Evolutionary conservation across 2,329 filamentous ascomycete genomes (phyloP), one percentile per base, ranked within the genome.

Genomic region (Sporothrix inflata): DNA sequence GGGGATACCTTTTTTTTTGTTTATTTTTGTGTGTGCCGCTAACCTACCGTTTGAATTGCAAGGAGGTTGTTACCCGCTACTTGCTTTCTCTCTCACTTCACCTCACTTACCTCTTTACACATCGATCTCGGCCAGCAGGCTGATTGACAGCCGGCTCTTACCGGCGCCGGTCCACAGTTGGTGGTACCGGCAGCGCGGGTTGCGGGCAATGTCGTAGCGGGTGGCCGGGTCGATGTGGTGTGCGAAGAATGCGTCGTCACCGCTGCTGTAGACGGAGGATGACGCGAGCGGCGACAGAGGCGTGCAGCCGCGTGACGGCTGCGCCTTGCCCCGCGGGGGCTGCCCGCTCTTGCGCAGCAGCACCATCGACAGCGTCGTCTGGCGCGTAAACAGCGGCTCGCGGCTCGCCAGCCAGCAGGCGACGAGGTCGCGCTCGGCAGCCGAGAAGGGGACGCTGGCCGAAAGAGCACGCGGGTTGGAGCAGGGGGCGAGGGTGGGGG

Each of bases 121-220:
- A n/a, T 42, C 19, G 30, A 38, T 8, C 8, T 61, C 63, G 2
- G 53, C 53, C 30, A 63, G 9, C 27, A 30, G 42, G 8, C 12
- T 40, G 6, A n/a, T 1, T 9, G 71, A 70, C n/a, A 74, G 70
- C n/a, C 40, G 49, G 45, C 73, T 74, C 8, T 42, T 67, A 3
- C 71, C 72, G 1, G 72, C 69, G 24, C 49, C 61, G 8, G 42
- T 45, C 71, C 73, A 74, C 42, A 49, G 21, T 47, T 72, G 63
- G 27, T 72, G 70, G 38, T 69, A 60, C 40, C 63, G 51, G 51
- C 63, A 66, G 14, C 70, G 63, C 42, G 40, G 70, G 53, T 68
- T 72, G 51, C 19, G 24, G 12, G 45, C 40, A 30, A 72, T 61
- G 30, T 38, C 45, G 40, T 57, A 68, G 11, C 34, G 70, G 27